These are phyloP conservation scores for Mucor racemosus DNA, from an alignment of 371 early-diverging fungal species.

Conservation along the genomic window DNA sequence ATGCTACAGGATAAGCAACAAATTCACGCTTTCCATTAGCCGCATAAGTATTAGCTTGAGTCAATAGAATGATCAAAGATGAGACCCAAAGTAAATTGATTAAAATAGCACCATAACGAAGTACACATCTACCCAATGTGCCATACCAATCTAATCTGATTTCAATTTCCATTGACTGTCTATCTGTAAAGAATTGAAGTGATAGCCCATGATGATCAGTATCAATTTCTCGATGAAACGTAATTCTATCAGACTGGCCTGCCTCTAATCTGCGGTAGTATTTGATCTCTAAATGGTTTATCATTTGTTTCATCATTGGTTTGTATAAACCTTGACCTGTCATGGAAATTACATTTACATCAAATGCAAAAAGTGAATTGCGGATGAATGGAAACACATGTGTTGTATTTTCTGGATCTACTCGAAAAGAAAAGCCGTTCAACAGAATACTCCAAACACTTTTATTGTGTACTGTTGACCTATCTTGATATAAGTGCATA, in stretches of 20 bases:
- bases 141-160: slow-evolving; percentile 67
- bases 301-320: slow-evolving; percentile 56
- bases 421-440: neutral
- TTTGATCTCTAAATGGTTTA: slow-evolving; percentile 56
- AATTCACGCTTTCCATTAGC: slow-evolving; percentile 18
- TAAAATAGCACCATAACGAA: slow-evolving; percentile 63
- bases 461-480: neutral
- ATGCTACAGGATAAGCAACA: slow-evolving; percentile 15
- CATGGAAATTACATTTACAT: neutral
- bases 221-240: slow-evolving; percentile 32
- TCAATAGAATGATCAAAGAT: slow-evolving; percentile 42
- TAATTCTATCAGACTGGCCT: slow-evolving; percentile 44
- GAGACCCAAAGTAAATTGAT: slow-evolving; percentile 52
- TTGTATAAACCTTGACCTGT: slow-evolving; percentile 24
- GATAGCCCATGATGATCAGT: slow-evolving; percentile 46
- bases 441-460: slow-evolving; percentile 12
- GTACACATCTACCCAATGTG: slow-evolving; percentile 67
- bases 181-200: slow-evolving; percentile 63
- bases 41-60: slow-evolving; percentile 29
- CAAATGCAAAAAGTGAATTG: slow-evolving; percentile 23
- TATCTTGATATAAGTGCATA: neutral
- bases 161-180: slow-evolving; percentile 43
- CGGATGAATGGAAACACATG: slow-evolving; percentile 17
- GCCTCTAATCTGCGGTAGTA: slow-evolving; percentile 60
- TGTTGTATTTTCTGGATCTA: neutral